Base-by-base conservation (phyloP, 345 rosid genomes). In the Pistacia integerrima region DNA sequence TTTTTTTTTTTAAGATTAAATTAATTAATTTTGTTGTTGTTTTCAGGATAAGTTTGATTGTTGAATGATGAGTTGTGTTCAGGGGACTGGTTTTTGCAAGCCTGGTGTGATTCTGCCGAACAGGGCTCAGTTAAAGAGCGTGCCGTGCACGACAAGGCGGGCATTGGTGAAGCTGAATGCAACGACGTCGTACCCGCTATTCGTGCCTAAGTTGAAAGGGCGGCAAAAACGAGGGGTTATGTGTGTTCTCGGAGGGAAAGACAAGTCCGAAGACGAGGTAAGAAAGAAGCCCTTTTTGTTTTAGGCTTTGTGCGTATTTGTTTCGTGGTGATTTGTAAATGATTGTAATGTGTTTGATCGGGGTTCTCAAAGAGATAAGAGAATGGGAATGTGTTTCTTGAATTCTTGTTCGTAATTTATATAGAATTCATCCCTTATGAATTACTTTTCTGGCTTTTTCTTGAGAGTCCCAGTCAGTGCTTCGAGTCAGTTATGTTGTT, bases 191-290 rank as follows among this genome's bases (percentile, higher is more conserved):
- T 54, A 75, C 69, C 68, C 68, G 64, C 83, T 72, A 59, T 79
- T 71, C 77, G 67, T 72, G 6, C 82, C 77, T 64, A 58, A 70
- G 46, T 49, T 74, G 66, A 81, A 82, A 74, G 82, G 75, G 63
- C 68, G 14, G 13, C 77, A 35, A 49, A 84, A 57, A 69, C 14
- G 67, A 54, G 13, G 85, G 14, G 77, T 85, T 70, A 83, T 89
- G 25, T 89, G 94, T 80, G 82, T 86, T 35, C 86, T 93, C 75
- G 96, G 92, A 30, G 92, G 91, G 16, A 85, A 90, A 74, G 96
- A 80, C 81, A 86, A 86, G 84, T 74, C 92, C 0, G 87, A 81
- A 58, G 85, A 83, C 3, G 86, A 88, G 89, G 96, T 87, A 72
- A 30, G 25, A 69, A 20, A 44, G 69, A 41, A 67, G 10, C 20